Evolutionary conservation across 208 protist species (phyloP), one percentile per base, ranked within the genome.

Genomic region (Leishmania braziliensis): DNA sequence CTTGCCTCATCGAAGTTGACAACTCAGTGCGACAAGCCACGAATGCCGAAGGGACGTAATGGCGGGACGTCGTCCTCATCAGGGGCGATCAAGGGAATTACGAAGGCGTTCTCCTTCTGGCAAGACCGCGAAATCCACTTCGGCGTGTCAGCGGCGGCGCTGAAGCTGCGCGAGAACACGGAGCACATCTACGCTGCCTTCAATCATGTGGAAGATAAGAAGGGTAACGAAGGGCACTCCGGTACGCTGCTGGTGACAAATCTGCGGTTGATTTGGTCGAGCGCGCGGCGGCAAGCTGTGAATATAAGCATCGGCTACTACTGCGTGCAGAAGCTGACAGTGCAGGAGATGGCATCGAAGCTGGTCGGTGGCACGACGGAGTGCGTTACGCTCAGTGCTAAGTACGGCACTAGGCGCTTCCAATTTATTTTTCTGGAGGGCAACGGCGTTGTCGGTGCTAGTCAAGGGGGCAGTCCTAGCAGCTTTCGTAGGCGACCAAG

Each of bases 121-220:
- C 94, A 99, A 58, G 98, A 99, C 86, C 88, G 95, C 29, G 98
- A 99, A 80, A 98, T 99, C 33, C 93, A 97, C 62, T 99, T 99
- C 86, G 98, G 99, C 81, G 74, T 93, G 8, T 12, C 78, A 1
- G 0, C 70, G 16, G 33, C 60, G 23, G 87, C 91, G 18, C 78
- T 99, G 39, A 73, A 83, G 46, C 80, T 97, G 43, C 90, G 95
- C 50, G 86, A 83, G 33, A 86, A 90, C 48, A 92, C 90, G 3
- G 98, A 99, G 85, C 74, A 88, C 23, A 77, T 93, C 26, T 94
- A 97, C 71, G 91, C 96, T 68, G 91, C 84, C 33, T 86, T 99
- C 75, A 75, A 88, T 50, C 62, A 90, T 14, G 91, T 99, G 2
- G 98, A 99, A 80, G 98, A 99, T 85, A 99, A 95, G 8, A 99